These are phyloP conservation scores for Lomentospora prolificans DNA, from an alignment of 2,329 filamentous ascomycete species.

Conservation along the genomic window DNA sequence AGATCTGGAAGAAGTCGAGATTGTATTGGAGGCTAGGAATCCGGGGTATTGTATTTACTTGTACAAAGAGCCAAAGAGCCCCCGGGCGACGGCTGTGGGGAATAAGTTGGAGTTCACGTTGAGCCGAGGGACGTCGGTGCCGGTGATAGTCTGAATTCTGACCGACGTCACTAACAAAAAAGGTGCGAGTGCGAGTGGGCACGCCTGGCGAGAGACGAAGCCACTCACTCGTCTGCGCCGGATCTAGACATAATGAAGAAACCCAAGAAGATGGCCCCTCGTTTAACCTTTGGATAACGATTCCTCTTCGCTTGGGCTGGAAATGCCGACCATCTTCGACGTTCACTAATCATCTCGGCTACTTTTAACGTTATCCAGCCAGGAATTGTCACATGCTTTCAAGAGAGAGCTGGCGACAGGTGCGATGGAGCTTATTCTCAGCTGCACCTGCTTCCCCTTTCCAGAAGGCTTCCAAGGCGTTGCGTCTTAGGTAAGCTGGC, in stretches of 20 bases:
- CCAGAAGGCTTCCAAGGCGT: not conserved
- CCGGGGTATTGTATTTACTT: no score
- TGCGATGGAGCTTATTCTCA: no score
- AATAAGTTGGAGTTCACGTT: not conserved
- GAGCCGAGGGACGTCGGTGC: not conserved
- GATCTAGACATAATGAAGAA: no score
- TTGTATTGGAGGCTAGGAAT: not conserved
- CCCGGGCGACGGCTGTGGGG: not conserved
- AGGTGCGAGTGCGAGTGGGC: no score
- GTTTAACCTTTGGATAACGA: no score
- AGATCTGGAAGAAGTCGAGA: not conserved
- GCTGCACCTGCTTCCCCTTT: not conserved
- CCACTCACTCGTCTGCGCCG: no score
- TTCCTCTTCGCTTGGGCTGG: no score
- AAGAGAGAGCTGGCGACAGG: no score
- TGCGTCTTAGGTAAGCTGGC: not conserved
- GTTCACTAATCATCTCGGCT: not conserved
- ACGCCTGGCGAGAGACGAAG: no score
- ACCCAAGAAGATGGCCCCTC: no score
- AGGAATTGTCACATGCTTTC: not conserved
- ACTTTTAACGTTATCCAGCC: no score
- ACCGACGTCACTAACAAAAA: not conserved
- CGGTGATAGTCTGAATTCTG: not conserved
- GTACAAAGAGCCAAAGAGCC: not conserved
- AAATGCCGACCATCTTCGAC: not conserved